A percentile compares a stretch with the other conserved stretches of the same genome.
Conservation (phyloP, 176 grass and related monocot genomes). For the Triticum timopheevii region DNA sequence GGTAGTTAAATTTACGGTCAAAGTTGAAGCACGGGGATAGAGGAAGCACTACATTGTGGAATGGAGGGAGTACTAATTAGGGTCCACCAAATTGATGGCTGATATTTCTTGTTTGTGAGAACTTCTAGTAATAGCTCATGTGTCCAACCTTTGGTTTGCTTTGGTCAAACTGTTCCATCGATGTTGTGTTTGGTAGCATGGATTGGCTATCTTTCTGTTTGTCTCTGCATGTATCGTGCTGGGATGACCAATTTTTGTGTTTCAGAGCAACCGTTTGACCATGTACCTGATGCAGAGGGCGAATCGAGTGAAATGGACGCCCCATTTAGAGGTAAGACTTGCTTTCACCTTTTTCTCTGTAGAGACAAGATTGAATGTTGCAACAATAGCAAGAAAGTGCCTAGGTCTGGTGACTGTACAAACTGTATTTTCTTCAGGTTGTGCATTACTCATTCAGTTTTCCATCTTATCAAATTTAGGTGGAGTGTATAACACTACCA, state of each 20-base stretch:
- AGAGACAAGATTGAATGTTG: not conserved
- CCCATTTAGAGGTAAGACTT: slow-evolving; percentile 31
- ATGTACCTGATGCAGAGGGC: not conserved
- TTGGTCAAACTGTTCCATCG: not conserved
- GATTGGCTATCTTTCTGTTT: not conserved
- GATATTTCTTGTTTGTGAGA: not conserved
- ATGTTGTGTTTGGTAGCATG: not conserved
- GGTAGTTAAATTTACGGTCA: too few relatives aligned
- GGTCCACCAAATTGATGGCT: not conserved
- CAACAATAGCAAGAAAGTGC: not conserved
- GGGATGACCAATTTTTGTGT: not conserved
- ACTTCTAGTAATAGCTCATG: slow-evolving; percentile 25
- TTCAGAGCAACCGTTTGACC: slow-evolving; percentile 33
- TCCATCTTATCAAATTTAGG: slow-evolving; percentile 27
- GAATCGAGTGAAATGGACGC: not conserved
- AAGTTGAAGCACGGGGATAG: too few relatives aligned
- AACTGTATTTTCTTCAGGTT: slow-evolving; percentile 10
- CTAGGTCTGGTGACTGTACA: not conserved
- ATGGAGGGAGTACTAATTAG: not conserved
- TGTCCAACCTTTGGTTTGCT: not conserved
- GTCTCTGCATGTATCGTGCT: not conserved
- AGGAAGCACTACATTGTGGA: too few relatives aligned
- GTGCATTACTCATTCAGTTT: not conserved
- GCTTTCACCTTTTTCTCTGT: not conserved
- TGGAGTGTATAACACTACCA: not conserved